Base-by-base conservation (phyloP, 805 yeast species). In the Metschnikowia anglica region DNA sequence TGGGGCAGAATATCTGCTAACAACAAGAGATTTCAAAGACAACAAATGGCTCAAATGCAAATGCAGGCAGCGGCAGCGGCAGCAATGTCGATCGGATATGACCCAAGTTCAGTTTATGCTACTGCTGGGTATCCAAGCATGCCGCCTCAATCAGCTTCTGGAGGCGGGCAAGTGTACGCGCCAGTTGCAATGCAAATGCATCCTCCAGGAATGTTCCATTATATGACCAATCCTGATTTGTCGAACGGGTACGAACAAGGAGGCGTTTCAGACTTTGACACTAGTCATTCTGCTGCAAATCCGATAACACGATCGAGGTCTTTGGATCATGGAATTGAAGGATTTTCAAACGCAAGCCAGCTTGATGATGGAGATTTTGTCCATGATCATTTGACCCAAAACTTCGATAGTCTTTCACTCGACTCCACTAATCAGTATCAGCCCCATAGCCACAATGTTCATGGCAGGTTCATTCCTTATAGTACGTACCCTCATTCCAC, bases 1-100 rank as follows among this genome's bases (percentile, higher is more conserved):
- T 89, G 97, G 97, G 97, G 97, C 23, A 76, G 88, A 52, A 73
- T 39, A 31, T 34, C 38, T 6, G 39, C 42, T 25, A 29, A 23
- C 40, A 44, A 41, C 37, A 45, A 37, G 28, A 26, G 20, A 12
- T 26, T 37, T 21, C 41, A 58, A 26, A 67, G 61, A 28, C 63
- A 58, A 9, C 56, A 44, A 16, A 57, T 53, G 33, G 63, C 62
- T 3, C 70, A 62, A 39, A 63, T 68, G 24, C 72, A 62, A 37
- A 52, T 66, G 48, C 70, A 65, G 45, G 67, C 69, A 3, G 32
- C 32, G n/a, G 67, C 69, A 3, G 32, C 32, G 12, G 32, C 32
- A 4, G 32, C 32, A 18, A 46, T 66, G 43, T 59, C 68, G 12
- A 63, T 68, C 64, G 72, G 72, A 2, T 49, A 66, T 51, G 72